Conservation (phyloP, 805 yeast genomes). For the Suhomyces prunicola region DNA sequence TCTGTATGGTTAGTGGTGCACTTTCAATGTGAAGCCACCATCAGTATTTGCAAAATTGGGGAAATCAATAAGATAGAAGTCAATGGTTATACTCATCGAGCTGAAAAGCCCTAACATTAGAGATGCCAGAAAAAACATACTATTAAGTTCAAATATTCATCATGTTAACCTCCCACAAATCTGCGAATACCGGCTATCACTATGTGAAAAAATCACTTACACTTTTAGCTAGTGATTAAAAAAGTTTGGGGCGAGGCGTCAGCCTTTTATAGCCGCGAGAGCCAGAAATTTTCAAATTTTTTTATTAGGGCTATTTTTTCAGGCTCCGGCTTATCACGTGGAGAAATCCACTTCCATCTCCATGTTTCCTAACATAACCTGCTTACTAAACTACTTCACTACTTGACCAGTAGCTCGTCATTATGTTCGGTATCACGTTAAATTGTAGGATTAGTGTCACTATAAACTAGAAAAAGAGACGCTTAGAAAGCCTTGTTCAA, state of each 20-base stretch:
- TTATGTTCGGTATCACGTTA: not conserved
- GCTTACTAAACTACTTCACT: not conserved
- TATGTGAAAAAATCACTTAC: not conserved
- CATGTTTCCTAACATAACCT: not conserved
- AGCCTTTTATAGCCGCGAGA: not conserved
- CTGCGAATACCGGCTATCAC: not conserved
- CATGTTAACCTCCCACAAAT: slow-evolving; percentile 17
- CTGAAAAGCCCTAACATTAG: slow-evolving; percentile 79
- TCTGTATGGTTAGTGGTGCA: not conserved
- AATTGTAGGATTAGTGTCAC: not conserved
- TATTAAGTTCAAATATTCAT: slow-evolving; percentile 32
- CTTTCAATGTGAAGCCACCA: not conserved
- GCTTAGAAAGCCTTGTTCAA: slow-evolving; percentile 70
- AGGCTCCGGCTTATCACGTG: not conserved
- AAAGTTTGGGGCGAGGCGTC: not conserved
- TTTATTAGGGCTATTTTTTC: not conserved
- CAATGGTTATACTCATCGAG: slow-evolving; percentile 78
- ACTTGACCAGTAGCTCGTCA: not conserved
- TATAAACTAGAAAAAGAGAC: not conserved
- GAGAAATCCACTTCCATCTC: not conserved
- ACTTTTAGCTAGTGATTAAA: not conserved
- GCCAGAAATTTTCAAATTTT: not conserved
- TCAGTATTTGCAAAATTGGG: not conserved
- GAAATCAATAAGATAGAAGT: slow-evolving; percentile 27
- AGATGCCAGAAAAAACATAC: slow-evolving; percentile 86